These are phyloP conservation scores for Neurospora sp. DNA, from an alignment of 495 filamentous ascomycete genomes.

Conservation along the genomic window DNA sequence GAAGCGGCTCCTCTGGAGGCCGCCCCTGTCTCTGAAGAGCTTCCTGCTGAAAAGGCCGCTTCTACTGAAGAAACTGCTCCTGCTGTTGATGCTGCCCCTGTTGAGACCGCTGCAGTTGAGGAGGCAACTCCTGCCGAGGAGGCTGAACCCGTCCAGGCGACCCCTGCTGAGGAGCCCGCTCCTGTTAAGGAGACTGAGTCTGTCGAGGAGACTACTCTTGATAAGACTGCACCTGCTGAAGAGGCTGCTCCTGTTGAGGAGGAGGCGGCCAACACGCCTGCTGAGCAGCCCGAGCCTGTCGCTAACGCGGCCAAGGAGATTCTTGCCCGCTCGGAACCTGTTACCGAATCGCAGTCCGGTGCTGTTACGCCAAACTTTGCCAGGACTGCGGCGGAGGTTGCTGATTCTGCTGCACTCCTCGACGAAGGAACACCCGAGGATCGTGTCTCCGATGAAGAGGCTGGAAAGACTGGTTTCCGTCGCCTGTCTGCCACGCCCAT, in stretches of 20 bases:
- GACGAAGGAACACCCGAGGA: conserved; percentile 22
- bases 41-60: not conserved
- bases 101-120: not conserved
- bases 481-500: conserved; percentile 25
- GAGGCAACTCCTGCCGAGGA: not conserved
- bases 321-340: not conserved
- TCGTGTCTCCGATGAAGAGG: conserved; percentile 18
- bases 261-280: not conserved
- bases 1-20: not conserved
- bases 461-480: conserved; percentile 19
- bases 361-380: conserved; percentile 15
- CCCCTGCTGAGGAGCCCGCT: not conserved
- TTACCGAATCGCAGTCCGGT: conserved; percentile 8
- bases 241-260: not conserved
- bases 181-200: not conserved
- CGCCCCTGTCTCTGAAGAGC: not conserved
- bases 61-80: not conserved
- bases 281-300: not conserved
- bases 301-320: conserved; percentile 1
- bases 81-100: not conserved
- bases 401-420: conserved; percentile 31
- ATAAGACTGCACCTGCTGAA: not conserved
- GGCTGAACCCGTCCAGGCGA: not conserved
- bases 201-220: not conserved
- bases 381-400: conserved; percentile 29